Base-by-base conservation (phyloP, 2,329 filamentous ascomycete genomes). In the Calonectria pseudoreteaudii region DNA sequence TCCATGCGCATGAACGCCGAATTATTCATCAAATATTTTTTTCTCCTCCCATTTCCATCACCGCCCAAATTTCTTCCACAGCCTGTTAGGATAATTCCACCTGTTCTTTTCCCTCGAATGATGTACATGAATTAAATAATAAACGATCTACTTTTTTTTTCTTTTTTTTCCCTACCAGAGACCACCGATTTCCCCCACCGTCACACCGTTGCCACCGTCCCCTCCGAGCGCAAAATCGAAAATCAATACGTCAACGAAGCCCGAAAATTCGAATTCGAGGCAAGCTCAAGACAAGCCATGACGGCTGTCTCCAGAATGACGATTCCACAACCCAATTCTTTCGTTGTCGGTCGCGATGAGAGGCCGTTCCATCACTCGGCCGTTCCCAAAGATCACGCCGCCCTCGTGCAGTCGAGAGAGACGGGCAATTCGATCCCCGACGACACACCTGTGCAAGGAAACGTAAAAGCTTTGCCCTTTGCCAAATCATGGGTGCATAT, bases 401-500 rank as follows among this genome's bases (percentile, higher is more conserved):
- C 86, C 5, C 83, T 91, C 60, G 83, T 89, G 4, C 90, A 92
- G 78, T 93, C 92, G 64, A 87, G 91, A 56, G 92, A 94, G 80
- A 90, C 89, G 18, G 92, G 91, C 44, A 90, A 90, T 71, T 84
- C 88, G 6, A 80, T 89, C 4, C 88, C 90, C 2, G 85, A 87
- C 67, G 86, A 86, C 68, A 76, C 78, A 23, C 81, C 83, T 23
- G 73, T 79, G 66, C 75, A 82, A 36, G 79, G 79, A 23, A 79
- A 83, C 68, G 77, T 83, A 68, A 86, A 87, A 76, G 82, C 83
- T 20, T 84, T 87, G 47, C 89, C 90, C 2, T 90, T 90, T 80
- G 88, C 92, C 23, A 96, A 95, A 84, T 95, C 95, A 84, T 98
- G 95, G 94, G 94, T 95, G 75, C 95, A 98, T 87, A 93, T 98